These are phyloP conservation scores for Seminavis robusta DNA, from an alignment of 108 stramenopile species.

Conservation along the genomic window DNA sequence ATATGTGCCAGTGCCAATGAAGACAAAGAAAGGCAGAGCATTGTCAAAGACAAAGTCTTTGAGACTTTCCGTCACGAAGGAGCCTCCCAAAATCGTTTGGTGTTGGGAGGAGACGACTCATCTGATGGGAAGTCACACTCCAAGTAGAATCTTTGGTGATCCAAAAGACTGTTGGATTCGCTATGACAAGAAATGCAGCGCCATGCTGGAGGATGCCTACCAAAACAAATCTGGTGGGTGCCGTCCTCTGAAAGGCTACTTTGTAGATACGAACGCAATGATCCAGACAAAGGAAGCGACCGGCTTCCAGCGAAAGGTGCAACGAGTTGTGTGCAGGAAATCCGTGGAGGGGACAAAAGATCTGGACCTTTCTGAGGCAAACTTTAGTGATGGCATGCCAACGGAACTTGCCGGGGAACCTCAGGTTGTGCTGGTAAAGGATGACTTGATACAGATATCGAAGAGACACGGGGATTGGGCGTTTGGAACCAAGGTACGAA, in stretches of 20 bases:
- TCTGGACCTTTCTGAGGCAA: not conserved
- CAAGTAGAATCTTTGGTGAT: not conserved
- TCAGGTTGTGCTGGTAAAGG: conserved; percentile 7
- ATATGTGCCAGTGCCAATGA: too few species aligned
- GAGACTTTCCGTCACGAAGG: too few species aligned
- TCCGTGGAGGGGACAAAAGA: not conserved
- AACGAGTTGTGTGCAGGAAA: not conserved
- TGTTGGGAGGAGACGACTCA: conserved; percentile 4
- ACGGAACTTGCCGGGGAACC: conserved; percentile 8
- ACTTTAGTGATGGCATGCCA: not conserved
- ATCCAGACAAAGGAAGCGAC: not conserved
- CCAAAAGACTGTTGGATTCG: conserved; percentile 3
- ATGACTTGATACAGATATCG: conserved; percentile 9
- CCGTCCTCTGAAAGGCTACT: conserved; percentile 2
- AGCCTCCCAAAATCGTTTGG: conserved; percentile 7
- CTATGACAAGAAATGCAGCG: conserved; percentile 3
- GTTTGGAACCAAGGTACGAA: conserved; percentile 12
- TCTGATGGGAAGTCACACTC: not conserved
- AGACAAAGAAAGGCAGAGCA: too few species aligned
- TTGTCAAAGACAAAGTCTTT: too few species aligned
- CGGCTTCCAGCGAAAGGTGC: not conserved
- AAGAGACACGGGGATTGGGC: conserved; percentile 13
- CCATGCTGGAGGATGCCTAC: conserved; percentile 1
- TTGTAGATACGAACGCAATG: conserved; percentile 3
- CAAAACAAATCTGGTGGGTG: not conserved